Evolutionary conservation across 176 grass and related monocot species (phyloP).

Genomic region (Urochloa ruziziensis): DNA sequence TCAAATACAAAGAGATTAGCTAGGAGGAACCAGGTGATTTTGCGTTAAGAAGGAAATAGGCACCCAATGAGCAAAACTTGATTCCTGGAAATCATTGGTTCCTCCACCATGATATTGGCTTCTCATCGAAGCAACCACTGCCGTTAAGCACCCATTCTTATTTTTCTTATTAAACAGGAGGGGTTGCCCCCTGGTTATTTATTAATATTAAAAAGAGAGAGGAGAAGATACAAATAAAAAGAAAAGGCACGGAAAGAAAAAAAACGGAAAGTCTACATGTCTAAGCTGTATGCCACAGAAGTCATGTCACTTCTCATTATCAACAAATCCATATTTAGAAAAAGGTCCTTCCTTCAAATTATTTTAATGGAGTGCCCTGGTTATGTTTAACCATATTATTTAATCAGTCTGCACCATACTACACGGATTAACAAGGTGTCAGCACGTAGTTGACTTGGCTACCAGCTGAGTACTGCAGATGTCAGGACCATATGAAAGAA

Average conservation of each 20-base stretch:
- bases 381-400: constrained; percentile 7
- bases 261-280: neutral
- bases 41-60: neutral
- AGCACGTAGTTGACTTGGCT: constrained; percentile 11
- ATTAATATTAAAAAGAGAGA: neutral
- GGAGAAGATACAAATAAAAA: neutral
- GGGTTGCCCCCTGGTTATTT: neutral
- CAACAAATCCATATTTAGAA: neutral
- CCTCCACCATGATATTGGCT: neutral
- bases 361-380: neutral
- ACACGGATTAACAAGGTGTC: neutral
- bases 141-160: neutral
- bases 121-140: constrained; percentile 2
- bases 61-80: neutral
- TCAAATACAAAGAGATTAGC: neutral
- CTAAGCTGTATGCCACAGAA: neutral
- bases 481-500: constrained; percentile 20
- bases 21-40: neutral
- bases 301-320: neutral
- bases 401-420: neutral
- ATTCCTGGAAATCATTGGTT: neutral
- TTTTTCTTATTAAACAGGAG: neutral
- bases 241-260: neutral
- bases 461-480: constrained; percentile 1
- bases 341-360: neutral